A percentile compares a stretch with the other conserved stretches of the same genome.
phyloP scores from a whole-genome alignment of 495 filamentous ascomycete species.

The Xylaria sp. region DNA sequence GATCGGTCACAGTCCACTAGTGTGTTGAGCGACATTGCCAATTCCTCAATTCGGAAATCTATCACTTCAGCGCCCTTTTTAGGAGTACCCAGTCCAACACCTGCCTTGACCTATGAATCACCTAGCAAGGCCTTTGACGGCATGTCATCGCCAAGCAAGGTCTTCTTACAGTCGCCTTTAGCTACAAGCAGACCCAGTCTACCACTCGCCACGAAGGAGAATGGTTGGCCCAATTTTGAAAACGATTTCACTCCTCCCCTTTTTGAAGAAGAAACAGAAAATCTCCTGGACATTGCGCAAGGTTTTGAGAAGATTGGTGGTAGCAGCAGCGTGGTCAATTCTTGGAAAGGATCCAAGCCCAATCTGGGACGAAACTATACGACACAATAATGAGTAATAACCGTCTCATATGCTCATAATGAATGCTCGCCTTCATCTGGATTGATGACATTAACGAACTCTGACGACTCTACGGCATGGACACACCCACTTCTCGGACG shows the following conservation, averaged over 20 bases:
- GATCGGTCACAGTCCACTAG: conserved; percentile 65
- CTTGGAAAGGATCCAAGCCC: conserved; percentile 45
- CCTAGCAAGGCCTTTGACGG: conserved; percentile 56
- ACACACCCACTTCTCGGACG: conserved; percentile 10
- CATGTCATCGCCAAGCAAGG: conserved; percentile 56
- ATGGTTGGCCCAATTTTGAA: conserved; percentile 55
- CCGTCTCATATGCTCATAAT: neutral
- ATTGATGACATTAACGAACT: conserved; percentile 40
- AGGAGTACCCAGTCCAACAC: conserved; percentile 48
- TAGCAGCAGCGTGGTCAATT: conserved; percentile 42
- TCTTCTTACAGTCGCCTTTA: conserved; percentile 65
- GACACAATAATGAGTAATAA: conserved; percentile 26
- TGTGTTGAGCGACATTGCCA: conserved; percentile 72
- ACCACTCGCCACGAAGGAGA: conserved; percentile 54
- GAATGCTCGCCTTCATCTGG: neutral
- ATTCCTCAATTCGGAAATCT: conserved; percentile 56
- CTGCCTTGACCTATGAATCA: conserved; percentile 55
- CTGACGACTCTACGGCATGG: conserved; percentile 38
- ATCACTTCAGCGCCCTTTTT: conserved; percentile 54
- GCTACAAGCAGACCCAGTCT: conserved; percentile 26
- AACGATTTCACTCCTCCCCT: conserved; percentile 59
- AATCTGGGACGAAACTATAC: conserved; percentile 50
- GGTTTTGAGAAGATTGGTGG: conserved; percentile 88
- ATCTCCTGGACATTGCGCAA: conserved; percentile 82
- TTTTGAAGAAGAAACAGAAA: conserved; percentile 63